These are phyloP conservation scores for Tuber indicum DNA, from an alignment of 495 filamentous ascomycete genomes.

Conservation along the genomic window DNA sequence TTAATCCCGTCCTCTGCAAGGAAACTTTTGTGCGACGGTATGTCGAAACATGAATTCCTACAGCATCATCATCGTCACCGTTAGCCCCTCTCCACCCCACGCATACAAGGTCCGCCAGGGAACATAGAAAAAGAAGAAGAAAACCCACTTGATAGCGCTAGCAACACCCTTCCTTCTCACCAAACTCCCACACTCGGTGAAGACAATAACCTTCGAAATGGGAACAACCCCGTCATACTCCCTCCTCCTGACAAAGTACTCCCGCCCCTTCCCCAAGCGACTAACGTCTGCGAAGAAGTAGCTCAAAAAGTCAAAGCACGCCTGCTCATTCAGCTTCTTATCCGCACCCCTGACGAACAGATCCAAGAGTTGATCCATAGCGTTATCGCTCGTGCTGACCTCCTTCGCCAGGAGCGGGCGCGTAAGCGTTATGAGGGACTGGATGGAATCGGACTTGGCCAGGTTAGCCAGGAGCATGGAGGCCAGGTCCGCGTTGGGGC, in stretches of 20 bases:
- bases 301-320: constrained; percentile 82
- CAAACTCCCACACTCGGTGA: constrained; percentile 76
- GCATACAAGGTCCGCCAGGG: background rate
- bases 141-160: constrained; percentile 80
- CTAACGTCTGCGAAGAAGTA: constrained; percentile 92
- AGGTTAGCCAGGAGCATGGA: constrained; percentile 92
- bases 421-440: constrained; percentile 58
- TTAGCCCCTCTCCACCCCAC: background rate
- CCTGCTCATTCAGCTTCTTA: constrained; percentile 72
- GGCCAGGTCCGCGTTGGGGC: constrained; percentile 71
- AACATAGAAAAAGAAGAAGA: constrained; percentile 43
- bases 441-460: constrained; percentile 66
- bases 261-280: constrained; percentile 64
- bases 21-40: constrained; percentile 62
- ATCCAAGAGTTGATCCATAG: constrained; percentile 86
- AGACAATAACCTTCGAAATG: constrained; percentile 79
- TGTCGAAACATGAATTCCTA: constrained; percentile 50
- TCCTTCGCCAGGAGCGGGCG: constrained; percentile 54
- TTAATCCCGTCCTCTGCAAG: constrained; percentile 64
- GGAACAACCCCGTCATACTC: constrained; percentile 74
- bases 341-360: constrained; percentile 88
- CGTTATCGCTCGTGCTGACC: constrained; percentile 60
- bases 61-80: background rate
- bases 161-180: constrained; percentile 83
- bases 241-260: constrained; percentile 67